A percentile compares a stretch with the other conserved stretches of the same genome.
Conservation (phyloP, 2,329 filamentous ascomycete genomes). For the Fusarium phyllophilum region DNA sequence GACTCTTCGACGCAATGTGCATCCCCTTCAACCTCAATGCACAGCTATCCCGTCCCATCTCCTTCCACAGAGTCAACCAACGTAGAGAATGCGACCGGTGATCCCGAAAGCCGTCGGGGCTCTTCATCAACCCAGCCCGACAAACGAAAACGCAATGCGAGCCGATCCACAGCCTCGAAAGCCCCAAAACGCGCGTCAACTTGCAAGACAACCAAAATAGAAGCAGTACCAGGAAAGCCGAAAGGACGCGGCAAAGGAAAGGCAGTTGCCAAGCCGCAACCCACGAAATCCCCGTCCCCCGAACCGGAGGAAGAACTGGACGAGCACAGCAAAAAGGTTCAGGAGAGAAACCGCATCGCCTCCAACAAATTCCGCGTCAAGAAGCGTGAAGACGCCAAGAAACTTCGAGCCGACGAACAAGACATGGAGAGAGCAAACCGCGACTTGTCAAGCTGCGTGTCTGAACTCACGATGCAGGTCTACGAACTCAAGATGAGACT, state of each 20-base stretch:
- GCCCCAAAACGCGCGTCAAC: background rate
- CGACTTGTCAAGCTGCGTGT: slow-evolving; percentile 13
- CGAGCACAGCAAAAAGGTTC: background rate
- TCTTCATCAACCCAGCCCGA: background rate
- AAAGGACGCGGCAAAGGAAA: background rate
- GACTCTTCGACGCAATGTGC: background rate
- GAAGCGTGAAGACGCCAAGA: slow-evolving; percentile 30
- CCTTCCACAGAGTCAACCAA: background rate
- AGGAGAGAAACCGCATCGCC: slow-evolving; percentile 39
- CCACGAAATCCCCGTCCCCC: rapidly evolving
- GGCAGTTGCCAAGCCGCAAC: background rate
- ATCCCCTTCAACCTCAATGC: background rate
- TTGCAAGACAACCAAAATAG: background rate
- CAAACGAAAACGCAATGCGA: background rate
- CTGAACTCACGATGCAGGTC: slow-evolving; percentile 29
- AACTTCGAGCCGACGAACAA: slow-evolving; percentile 28
- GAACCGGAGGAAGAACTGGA: background rate
- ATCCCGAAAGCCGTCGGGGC: background rate
- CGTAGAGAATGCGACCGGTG: rapidly evolving
- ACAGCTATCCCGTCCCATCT: background rate
- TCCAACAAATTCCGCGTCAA: slow-evolving; percentile 42
- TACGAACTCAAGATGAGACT: slow-evolving; percentile 40
- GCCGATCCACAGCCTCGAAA: rapidly evolving
- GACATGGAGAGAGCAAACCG: slow-evolving; percentile 30
- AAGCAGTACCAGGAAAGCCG: background rate